Base-by-base conservation (phyloP, 1,284 basidiomycete species). In the Irpex sp. region DNA sequence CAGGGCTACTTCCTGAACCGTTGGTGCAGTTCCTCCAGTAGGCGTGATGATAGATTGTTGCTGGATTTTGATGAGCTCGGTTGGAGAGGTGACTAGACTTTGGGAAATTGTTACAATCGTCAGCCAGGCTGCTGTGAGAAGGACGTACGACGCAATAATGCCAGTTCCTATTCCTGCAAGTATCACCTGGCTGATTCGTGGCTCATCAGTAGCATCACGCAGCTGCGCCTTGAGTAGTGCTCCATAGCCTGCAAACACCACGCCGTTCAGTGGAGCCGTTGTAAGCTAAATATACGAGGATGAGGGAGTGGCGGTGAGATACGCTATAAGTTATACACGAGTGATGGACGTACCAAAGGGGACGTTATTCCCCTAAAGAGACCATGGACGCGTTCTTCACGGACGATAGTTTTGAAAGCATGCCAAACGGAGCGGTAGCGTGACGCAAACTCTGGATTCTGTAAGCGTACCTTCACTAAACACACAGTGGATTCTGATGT, bases 41-140 rank as follows among this genome's bases (percentile, higher is more conserved):
- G 63, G 62, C 26, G 59, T 67, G 55, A 67, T 62, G 57, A 69
- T 63, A 21, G 68, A 69, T 60, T 92, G 89, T 68, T 96, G 93
- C 9, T 89, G 86, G 70, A 94, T 93, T 81, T 96, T 96, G 77
- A 96, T 81, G 0, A 94, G 81, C 70, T 96, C 94, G 11, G 87
- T 91, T 0, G 93, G 93, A 2, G 91, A 89, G 1, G 92, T 91
- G 54, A 96, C 77, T 7, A 92, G 69, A 5, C 92, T 94, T 71
- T 0, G 54, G 54, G 38, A 37, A 17, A 38, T 52, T 34, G 40
- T 5, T 56, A 13, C 13, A 52, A 63, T 56, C 52, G 63, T 52
- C 40, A 51, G 61, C 59, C 48, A 56, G n/a, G 19, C 21, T 64
- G 56, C 38, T 7, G 19, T 11, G 5, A 56, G 40, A 57, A 58